Base-by-base conservation (phyloP, 345 rosid genomes). In the Sonneratia caseolaris region DNA sequence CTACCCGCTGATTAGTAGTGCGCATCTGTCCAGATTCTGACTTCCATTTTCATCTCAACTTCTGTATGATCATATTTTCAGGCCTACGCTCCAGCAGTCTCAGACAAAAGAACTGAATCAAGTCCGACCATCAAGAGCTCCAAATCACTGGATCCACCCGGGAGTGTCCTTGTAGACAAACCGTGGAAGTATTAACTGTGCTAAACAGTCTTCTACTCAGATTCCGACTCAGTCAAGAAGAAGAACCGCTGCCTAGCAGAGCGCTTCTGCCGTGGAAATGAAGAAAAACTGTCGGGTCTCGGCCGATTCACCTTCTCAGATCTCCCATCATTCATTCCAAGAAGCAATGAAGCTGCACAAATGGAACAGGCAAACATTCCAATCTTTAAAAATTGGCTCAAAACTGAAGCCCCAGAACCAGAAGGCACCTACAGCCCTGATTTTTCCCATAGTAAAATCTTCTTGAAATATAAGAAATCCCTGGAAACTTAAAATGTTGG, bases 221-320 rank as follows among this genome's bases (percentile, higher is more conserved):
- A 79, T 74, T 90, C 96, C 7, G 89, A 86, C 79, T 86, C 91
- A 70, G 88, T 92, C 57, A 97, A 90, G 73, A 92, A 85, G 81
- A 77, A 86, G 75, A 85, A 69, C 71, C 96, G 86, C 15, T 81
- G 94, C 79, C 94, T 86, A 49, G 87, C 93, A 61, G 98, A 88
- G 70, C 99, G 98, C 81, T 92, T 92, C 82, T 85, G 92, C 22
- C 91, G 91, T 57, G 94, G 97, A 79, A 95, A 87, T 72, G 86
- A 79, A 83, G 88, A 88, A 27, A 90, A 87, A 64, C 87, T 81
- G 42, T 89, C 96, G 22, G 90, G 81, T 84, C 93, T 89, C 76
- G 78, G 87, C 80, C 85, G 82, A 78, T 82, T 87, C 64, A 88
- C 79, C 80, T 80, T 95, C 75, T 84, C 91, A 55, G 83, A 78